phyloP scores from a whole-genome alignment of 2,329 filamentous ascomycete genomes.

The Penicillium sp. region DNA sequence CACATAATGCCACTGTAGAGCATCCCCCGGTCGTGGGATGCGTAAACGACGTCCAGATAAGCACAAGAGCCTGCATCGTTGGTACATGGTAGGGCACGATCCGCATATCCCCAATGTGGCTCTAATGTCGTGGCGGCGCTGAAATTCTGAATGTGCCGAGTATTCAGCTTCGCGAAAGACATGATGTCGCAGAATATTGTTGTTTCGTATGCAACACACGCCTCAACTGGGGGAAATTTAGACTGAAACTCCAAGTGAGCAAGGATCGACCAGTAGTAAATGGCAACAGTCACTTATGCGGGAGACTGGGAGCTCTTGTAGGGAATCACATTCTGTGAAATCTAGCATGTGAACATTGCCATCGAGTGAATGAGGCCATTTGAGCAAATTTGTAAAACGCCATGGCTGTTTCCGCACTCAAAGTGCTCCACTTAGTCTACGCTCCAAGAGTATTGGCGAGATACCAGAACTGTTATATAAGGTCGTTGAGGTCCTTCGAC shows the following conservation, averaged over 20 bases:
- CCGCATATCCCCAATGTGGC: slow-evolving; percentile 59
- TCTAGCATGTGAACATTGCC: neutral
- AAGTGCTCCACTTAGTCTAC: neutral
- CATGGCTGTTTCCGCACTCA: neutral
- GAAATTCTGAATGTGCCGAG: slow-evolving; percentile 50
- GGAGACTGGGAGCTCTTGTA: neutral
- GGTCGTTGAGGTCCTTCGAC: neutral
- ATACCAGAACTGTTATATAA: neutral
- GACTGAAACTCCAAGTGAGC: neutral
- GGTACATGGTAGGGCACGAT: slow-evolving; percentile 56
- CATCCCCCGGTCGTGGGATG: slow-evolving; percentile 55
- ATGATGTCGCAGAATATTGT: neutral
- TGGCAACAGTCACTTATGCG: neutral
- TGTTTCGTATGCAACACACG: neutral
- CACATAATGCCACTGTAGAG: slow-evolving; percentile 58
- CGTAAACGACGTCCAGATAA: slow-evolving; percentile 59
- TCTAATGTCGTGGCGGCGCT: slow-evolving; percentile 41
- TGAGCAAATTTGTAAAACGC: neutral
- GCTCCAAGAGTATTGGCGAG: neutral
- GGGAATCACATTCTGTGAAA: neutral
- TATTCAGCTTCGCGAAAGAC: slow-evolving; percentile 6
- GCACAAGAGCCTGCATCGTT: slow-evolving; percentile 59
- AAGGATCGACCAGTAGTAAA: neutral
- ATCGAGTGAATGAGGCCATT: neutral
- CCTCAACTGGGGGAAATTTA: neutral